Evolutionary conservation across 1,139 yeast species (phyloP).

Genomic region (Lodderomyces oxycetoniae): DNA sequence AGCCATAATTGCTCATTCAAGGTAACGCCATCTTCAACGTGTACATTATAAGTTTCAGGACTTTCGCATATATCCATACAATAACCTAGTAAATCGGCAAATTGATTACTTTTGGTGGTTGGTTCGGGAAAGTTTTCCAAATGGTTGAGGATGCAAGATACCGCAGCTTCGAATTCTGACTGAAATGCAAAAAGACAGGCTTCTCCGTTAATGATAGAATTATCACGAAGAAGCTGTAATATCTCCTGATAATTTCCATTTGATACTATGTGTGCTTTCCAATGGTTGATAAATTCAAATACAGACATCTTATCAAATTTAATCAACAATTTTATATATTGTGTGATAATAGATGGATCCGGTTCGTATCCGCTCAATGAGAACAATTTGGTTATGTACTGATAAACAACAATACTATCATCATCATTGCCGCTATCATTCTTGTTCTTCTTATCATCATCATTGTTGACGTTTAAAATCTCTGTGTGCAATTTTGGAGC

Average conservation of each 20-base stretch:
- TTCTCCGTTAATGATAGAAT: constrained; percentile 24
- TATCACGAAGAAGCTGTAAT: constrained; percentile 19
- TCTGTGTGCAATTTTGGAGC: constrained; percentile 36
- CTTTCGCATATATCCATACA: constrained; percentile 22
- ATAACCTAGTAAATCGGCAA: constrained; percentile 25
- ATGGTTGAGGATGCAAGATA: constrained; percentile 13
- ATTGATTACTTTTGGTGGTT: constrained; percentile 12
- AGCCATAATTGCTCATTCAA: constrained; percentile 40
- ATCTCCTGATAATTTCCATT: constrained; percentile 18
- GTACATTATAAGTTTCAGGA: constrained; percentile 14
- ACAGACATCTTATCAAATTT: constrained; percentile 17
- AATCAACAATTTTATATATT: constrained; percentile 30
- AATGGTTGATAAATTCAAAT: constrained; percentile 16
- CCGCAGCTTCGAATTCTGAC: constrained; percentile 23
- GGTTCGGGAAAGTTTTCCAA: constrained; percentile 14
- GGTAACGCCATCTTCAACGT: constrained; percentile 17
- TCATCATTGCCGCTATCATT: too few relatives aligned
- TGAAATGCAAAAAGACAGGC: constrained; percentile 20
- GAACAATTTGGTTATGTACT: constrained; percentile 27
- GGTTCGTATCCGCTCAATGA: constrained; percentile 6
- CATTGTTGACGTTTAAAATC: constrained; percentile 27
- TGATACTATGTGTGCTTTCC: constrained; percentile 10
- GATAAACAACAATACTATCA: too few relatives aligned
- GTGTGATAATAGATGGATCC: neutral
- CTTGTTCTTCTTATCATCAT: constrained; percentile 15